Evolutionary conservation across 495 filamentous ascomycete species (phyloP), one percentile per base, ranked within the genome.

Genomic region (Tuber borchii): DNA sequence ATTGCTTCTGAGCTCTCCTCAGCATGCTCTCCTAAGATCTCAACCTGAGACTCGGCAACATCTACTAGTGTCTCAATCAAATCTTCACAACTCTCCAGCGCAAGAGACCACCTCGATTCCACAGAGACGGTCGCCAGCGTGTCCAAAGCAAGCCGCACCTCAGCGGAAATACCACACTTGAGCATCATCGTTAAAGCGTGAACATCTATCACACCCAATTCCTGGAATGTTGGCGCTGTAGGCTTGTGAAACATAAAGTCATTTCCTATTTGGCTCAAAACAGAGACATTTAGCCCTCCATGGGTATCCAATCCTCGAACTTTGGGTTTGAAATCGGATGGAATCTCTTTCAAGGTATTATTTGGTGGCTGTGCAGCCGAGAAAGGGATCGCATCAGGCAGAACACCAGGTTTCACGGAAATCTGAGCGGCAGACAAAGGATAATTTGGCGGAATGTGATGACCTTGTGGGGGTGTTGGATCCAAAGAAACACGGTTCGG

Each of bases 161-260:
- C 95, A 19, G 90, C 90, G 80, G 93, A 89, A 72, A 99, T 92
- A 4, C 95, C 95, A 75, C 92, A 97, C 77, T 96, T 93, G n/a
- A 99, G 86, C 80, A 93, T 92, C 87, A 93, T 92, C 2, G 90
- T 97, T 61, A 99, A 87, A n/a, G 95, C 93, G 78, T 93, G 92
- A 42, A 97, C 90, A 80, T 99, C 94, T 73, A 99, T 90, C 22
- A 92, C 86, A 17, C 95, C 95, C 43, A 97, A 86, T 78, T 99
- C 95, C 6, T 86, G 84, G n/a, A 92, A 87, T 1, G 85, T 83
- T 4, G 95, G 95, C 65, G 94, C 86, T 76, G 90, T 90, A 1
- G 93, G 93, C 80, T 89, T 91, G 77, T 88, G 84, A 76, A 85
- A 86, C 40, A 86, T 84, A 34, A 96, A 84, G 42, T 92, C 89